A percentile compares a stretch with the other conserved stretches of the same genome.
Evolutionary conservation across 352 stramenopile species (phyloP).

Genomic region (Pythium pectinolyticum): DNA sequence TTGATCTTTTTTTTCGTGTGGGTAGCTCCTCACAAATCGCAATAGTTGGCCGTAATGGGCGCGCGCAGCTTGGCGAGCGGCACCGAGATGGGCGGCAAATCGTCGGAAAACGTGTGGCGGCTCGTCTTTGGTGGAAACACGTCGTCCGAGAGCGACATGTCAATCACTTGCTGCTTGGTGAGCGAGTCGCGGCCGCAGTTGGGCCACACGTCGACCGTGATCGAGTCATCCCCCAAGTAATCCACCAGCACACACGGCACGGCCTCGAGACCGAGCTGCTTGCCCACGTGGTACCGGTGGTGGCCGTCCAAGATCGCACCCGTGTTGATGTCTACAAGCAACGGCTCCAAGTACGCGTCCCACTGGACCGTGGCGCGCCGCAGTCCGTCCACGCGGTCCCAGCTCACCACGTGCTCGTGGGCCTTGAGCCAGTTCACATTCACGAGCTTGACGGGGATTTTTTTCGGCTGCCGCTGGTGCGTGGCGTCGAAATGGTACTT

Average conservation of each 20-base stretch:
- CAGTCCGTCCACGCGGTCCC: constrained; percentile 80
- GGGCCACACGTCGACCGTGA: constrained; percentile 86
- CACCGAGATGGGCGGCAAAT: constrained; percentile 82
- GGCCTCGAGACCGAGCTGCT: constrained; percentile 62
- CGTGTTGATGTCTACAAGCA: constrained; percentile 72
- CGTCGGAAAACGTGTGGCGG: constrained; percentile 83
- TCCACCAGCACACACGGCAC: constrained; percentile 82
- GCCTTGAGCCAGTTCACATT: constrained; percentile 75
- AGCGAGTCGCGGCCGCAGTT: constrained; percentile 80
- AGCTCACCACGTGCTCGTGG: constrained; percentile 85
- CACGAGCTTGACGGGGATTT: constrained; percentile 54
- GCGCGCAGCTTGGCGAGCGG: constrained; percentile 57
- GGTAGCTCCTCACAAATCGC: constrained; percentile 28
- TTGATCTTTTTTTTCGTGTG: neutral
- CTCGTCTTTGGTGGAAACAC: constrained; percentile 87
- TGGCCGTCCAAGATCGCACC: constrained; percentile 84
- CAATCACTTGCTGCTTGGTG: constrained; percentile 82
- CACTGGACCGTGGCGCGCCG: constrained; percentile 72
- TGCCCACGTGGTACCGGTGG: constrained; percentile 79
- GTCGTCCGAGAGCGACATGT: constrained; percentile 79
- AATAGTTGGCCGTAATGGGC: constrained; percentile 39
- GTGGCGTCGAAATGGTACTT: constrained; percentile 85
- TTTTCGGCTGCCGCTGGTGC: constrained; percentile 67
- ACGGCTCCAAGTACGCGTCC: constrained; percentile 81
- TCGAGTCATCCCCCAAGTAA: constrained; percentile 80